Evolutionary conservation across 768 basidiomycete species (phyloP), one percentile per base, ranked within the genome.

Genomic region (Leccinum boreale): DNA sequence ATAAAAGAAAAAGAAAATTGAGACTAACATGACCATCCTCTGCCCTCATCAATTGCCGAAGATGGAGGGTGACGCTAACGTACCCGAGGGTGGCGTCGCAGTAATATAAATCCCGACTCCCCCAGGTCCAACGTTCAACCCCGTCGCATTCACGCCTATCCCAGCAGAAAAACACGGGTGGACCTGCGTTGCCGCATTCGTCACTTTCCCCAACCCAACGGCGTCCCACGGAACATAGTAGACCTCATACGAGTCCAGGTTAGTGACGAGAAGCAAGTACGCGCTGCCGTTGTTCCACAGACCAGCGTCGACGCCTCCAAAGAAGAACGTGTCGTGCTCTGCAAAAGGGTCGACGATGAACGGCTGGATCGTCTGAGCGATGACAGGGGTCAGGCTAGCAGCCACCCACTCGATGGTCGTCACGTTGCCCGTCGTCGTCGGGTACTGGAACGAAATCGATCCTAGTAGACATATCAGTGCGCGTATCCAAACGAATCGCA

Each of bases 381-480:
- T 5, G 52, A 68, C 0, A 5, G 0, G 4, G 0, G 39, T 68
- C 10, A 70, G 5, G 11, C n/a, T 42, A 0, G 5, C 1, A 1
- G 65, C 66, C 1, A 61, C 68, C 0, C 62, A 62, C 36, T 67
- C 68, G 44, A 73, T 70, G 9, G 67, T 71, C 10, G 57, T 57
- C n/a, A 10, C 52, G 21, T 54, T 58, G 21, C 63, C 63, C 3
- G 66, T 60, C 7, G 61, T 59, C 9, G 66, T 67, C 5, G 70
- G 72, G 26, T 61, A 72, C 52, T 64, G 58, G 57, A 59, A 72
- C 5, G 70, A 73, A 0, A 70, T 69, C 19, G 63, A 65, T 12
- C 70, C 72, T 71, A 29, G 9, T 12, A 33, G 8, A 28, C 8
- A 28, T 26, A 35, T 69, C 1, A 59, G 52, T 11, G 29, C 5